Percentiles rank a stretch among this genome's conserved stretches.
Evolutionary conservation across 805 yeast species (phyloP).

Genomic region (Candida patagonica): DNA sequence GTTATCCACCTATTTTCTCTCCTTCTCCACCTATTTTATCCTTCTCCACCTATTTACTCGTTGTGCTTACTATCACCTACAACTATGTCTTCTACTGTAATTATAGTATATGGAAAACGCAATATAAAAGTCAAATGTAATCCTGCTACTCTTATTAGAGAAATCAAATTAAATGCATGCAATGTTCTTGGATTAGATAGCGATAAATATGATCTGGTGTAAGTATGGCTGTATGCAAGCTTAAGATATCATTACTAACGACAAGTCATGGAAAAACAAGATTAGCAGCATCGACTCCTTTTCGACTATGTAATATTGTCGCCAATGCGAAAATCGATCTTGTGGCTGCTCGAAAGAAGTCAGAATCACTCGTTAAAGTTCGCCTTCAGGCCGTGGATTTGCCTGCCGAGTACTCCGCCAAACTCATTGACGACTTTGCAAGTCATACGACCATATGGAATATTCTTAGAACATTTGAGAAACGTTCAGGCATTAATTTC

Average conservation of each 20-base stretch:
- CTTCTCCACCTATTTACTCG: too few species aligned
- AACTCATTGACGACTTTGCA: constrained; percentile 15
- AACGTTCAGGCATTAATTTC: constrained; percentile 17
- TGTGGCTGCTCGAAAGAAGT: constrained; percentile 8
- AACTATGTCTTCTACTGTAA: constrained; percentile 3
- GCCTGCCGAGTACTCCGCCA: constrained; percentile 14
- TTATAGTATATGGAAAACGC: constrained; percentile 10
- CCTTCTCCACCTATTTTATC: background rate
- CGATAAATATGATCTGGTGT: constrained; percentile 13
- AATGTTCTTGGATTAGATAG: constrained; percentile 9
- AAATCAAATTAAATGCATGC: constrained; percentile 17
- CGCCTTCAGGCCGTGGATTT: constrained; percentile 15
- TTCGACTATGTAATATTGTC: constrained; percentile 15
- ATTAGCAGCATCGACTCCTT: constrained; percentile 13
- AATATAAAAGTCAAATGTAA: constrained; percentile 14
- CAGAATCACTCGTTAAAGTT: constrained; percentile 6
- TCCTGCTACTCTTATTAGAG: constrained; percentile 15
- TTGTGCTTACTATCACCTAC: too few species aligned
- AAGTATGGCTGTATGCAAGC: constrained; percentile 3
- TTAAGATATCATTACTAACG: background rate
- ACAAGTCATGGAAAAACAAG: constrained; percentile 7
- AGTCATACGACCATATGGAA: constrained; percentile 15
- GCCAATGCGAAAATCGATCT: constrained; percentile 19
- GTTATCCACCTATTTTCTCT: too few species aligned
- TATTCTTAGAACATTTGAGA: constrained; percentile 19